Evolutionary conservation across 1,139 yeast genomes (phyloP), one percentile per base, ranked within the genome.

Genomic region (Magnusiomyces fungicola): DNA sequence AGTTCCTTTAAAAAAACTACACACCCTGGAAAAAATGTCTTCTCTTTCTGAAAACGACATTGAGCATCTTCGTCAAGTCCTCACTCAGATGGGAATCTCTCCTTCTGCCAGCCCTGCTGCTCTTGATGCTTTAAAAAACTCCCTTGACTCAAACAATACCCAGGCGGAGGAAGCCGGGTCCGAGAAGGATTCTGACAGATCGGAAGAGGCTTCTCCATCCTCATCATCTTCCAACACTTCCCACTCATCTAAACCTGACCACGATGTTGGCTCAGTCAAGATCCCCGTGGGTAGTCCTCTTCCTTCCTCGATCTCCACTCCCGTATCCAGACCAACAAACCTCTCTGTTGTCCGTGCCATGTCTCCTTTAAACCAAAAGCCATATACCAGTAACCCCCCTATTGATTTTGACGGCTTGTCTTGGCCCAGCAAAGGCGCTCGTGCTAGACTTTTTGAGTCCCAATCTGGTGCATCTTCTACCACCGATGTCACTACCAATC

Each of bases 381-480:
- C 96, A 30, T 84, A 82, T 63, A 85, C 95, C 1, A 67, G 83
- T 48, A 81, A 80, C 56, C 92, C 96, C 1, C 94, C 96, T 6
- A 83, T 89, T 41, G 96, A 89, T 62, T 79, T 76, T 47, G 96
- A 89, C 66, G 97, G 96, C 0, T 75, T 89, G 47, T 87, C 96
- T 36, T 89, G 96, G 96, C 97, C 97, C 22, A 81, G 92, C 22
- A 62, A 74, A n/a, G 97, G 97, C 4, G 92, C 97, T 5, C 72
- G 95, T 52, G 67, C 67, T 25, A 73, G 97, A 48, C 42, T 38
- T 12, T 75, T 86, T 19, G 88, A 82, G 50, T 79, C 81, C 53
- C 16, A 32, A 14, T 18, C 9, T 5, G n/a, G n/a, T n/a, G 36
- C 36, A 7, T 32, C 36, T 32, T 14, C 36, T 9, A 18, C n/a